Conservation (phyloP, 768 basidiomycete genomes). For the Russula sp. region DNA sequence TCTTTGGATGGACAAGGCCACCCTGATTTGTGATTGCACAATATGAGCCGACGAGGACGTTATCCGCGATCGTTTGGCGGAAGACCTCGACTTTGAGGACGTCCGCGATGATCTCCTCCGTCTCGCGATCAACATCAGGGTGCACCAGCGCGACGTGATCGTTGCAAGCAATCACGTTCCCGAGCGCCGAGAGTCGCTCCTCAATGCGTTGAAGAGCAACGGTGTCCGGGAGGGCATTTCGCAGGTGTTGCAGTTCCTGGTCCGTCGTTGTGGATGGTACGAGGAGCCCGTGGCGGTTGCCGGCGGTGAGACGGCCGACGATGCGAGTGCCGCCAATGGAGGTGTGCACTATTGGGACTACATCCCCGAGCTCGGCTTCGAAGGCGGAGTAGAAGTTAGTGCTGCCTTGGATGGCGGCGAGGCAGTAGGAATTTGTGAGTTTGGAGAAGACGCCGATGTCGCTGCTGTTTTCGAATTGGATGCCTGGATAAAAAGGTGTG, state of each 20-base stretch:
- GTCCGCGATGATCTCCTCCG: constrained; percentile 99
- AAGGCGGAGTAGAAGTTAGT: constrained; percentile 98
- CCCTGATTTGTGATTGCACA: constrained; percentile 96
- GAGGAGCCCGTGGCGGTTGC: constrained; percentile 95
- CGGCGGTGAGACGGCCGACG: constrained; percentile 90
- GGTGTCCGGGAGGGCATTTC: constrained; percentile 90
- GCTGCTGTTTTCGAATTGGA: constrained; percentile 91
- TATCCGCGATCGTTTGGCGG: constrained; percentile 93
- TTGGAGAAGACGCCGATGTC: constrained; percentile 98
- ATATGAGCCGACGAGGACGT: constrained; percentile 95
- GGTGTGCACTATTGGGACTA: constrained; percentile 94
- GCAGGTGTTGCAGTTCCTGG: constrained; percentile 96
- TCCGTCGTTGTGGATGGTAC: constrained; percentile 95
- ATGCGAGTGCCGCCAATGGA: constrained; percentile 94
- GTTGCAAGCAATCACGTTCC: constrained; percentile 98
- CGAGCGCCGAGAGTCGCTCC: constrained; percentile 93
- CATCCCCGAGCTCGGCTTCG: constrained; percentile 89
- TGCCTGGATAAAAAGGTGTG: constrained; percentile 47
- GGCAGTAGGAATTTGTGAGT: constrained; percentile 97
- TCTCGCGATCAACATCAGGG: constrained; percentile 96
- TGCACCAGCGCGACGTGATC: constrained; percentile 99
- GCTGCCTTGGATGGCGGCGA: constrained; percentile 89
- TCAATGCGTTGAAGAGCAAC: constrained; percentile 95
- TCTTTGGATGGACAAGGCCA: constrained; percentile 96
- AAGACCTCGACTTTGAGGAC: constrained; percentile 99